Conservation (phyloP, 495 filamentous ascomycete genomes). For the Trichocladium uniseriatum region DNA sequence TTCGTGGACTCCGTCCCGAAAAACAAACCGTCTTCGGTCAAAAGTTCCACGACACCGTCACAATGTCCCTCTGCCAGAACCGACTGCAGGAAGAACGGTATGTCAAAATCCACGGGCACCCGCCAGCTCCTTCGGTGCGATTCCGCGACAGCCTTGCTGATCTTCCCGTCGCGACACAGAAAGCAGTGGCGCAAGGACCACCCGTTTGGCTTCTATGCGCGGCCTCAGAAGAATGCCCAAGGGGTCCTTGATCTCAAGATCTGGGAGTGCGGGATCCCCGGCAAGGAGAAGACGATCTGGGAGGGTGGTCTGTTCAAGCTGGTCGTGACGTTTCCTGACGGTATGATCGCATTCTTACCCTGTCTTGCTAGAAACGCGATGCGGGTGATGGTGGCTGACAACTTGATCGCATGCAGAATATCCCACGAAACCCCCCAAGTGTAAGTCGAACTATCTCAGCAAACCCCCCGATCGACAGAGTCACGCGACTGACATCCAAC, state of each 20-base stretch:
- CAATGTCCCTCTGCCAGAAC: constrained; percentile 82
- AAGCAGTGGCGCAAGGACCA: constrained; percentile 97
- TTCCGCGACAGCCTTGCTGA: constrained; percentile 7
- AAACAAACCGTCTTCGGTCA: too few species aligned
- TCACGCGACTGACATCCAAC: constrained; percentile 19
- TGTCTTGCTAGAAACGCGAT: not conserved
- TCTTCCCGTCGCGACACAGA: constrained; percentile 34
- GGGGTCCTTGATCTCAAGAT: constrained; percentile 85
- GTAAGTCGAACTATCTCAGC: constrained; percentile 42
- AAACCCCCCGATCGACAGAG: constrained; percentile 1
- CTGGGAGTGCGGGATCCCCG: constrained; percentile 94
- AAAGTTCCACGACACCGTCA: too few species aligned
- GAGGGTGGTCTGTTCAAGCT: constrained; percentile 94
- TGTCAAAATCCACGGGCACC: not conserved
- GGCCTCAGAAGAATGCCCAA: constrained; percentile 66
- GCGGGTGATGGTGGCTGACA: constrained; percentile 5
- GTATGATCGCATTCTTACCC: constrained; percentile 39
- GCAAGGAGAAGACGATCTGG: constrained; percentile 93
- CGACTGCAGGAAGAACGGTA: constrained; percentile 88
- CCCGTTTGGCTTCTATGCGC: constrained; percentile 94
- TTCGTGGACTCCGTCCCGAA: too few species aligned
- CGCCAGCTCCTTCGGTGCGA: not conserved
- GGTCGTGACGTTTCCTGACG: constrained; percentile 86
- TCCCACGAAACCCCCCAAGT: constrained; percentile 97
- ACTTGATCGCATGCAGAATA: constrained; percentile 58